These are phyloP conservation scores for Oryza punctata DNA, from an alignment of 176 grass and related monocot genomes.

Conservation along the genomic window DNA sequence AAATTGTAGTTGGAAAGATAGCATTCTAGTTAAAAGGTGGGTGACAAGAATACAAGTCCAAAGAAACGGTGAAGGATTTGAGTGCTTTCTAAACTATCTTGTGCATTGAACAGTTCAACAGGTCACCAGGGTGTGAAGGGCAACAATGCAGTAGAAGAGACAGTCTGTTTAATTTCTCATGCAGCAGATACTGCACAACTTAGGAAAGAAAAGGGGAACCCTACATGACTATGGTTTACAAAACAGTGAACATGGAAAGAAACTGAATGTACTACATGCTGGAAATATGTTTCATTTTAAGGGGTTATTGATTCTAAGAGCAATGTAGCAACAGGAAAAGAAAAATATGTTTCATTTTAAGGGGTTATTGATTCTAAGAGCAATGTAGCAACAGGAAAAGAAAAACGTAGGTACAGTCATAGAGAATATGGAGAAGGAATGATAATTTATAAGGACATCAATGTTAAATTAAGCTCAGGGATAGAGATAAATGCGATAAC, in stretches of 20 bases:
- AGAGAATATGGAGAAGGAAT: not conserved
- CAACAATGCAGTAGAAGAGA: not conserved
- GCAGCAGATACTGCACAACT: not conserved
- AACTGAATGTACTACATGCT: not conserved
- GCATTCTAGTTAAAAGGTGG: not conserved
- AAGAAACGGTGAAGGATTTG: not conserved
- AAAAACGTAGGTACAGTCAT: not conserved
- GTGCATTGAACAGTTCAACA: not conserved
- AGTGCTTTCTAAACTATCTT: not conserved
- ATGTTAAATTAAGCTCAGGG: not conserved
- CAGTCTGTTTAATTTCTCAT: not conserved
- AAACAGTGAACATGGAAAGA: not conserved
- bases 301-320: slow-evolving; percentile 7
- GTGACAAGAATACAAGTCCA: not conserved
- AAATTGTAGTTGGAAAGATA: not conserved
- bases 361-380: slow-evolving; percentile 7
- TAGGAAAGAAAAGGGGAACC: not conserved
- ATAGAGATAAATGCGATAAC: not conserved
- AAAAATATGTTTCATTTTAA: not conserved
- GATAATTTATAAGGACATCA: not conserved
- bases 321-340: not conserved
- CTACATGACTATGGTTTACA: not conserved
- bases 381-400: not conserved
- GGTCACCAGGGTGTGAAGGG: not conserved
- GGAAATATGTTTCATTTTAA: not conserved